Percentiles rank a stretch among this genome's conserved stretches.
phyloP scores from a whole-genome alignment of 1,139 yeast species.

The Geotrichum restrictum region DNA sequence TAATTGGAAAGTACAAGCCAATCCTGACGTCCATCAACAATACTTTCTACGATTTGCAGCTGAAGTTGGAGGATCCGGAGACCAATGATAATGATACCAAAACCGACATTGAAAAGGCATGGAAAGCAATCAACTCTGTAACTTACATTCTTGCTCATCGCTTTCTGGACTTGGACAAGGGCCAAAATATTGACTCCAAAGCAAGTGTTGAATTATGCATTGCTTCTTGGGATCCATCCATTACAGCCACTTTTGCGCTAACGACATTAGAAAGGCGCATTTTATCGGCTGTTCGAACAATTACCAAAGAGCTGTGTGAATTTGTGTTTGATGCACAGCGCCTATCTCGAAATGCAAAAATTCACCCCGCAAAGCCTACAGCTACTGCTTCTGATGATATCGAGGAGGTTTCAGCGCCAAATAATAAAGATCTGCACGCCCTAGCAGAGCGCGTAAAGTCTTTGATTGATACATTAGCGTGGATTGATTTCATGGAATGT shows the following conservation, averaged over 20 bases:
- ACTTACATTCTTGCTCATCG: constrained; percentile 27
- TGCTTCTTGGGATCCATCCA: constrained; percentile 18
- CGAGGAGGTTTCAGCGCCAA: no score
- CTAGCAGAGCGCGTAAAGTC: constrained; percentile 23
- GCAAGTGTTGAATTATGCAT: neutral
- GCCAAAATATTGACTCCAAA: constrained; percentile 41
- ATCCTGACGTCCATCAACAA: constrained; percentile 42
- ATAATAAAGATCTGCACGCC: neutral
- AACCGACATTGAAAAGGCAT: constrained; percentile 27
- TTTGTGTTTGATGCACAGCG: constrained; percentile 40
- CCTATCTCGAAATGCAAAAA: constrained; percentile 11
- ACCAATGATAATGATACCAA: constrained; percentile 5
- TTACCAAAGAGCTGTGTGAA: constrained; percentile 40
- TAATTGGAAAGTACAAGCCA: constrained; percentile 51
- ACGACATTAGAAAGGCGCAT: constrained; percentile 36
- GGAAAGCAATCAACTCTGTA: constrained; percentile 20
- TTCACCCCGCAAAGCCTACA: neutral
- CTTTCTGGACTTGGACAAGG: constrained; percentile 39
- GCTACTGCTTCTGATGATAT: no score
- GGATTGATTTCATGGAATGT: constrained; percentile 48
- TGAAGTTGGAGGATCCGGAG: constrained; percentile 6
- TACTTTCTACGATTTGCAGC: constrained; percentile 33
- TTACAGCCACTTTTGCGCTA: constrained; percentile 19
- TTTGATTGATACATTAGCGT: constrained; percentile 37
- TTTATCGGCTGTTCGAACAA: constrained; percentile 45